These are phyloP conservation scores for Bacidia rubella DNA, from an alignment of 495 filamentous ascomycete species.

Conservation along the genomic window DNA sequence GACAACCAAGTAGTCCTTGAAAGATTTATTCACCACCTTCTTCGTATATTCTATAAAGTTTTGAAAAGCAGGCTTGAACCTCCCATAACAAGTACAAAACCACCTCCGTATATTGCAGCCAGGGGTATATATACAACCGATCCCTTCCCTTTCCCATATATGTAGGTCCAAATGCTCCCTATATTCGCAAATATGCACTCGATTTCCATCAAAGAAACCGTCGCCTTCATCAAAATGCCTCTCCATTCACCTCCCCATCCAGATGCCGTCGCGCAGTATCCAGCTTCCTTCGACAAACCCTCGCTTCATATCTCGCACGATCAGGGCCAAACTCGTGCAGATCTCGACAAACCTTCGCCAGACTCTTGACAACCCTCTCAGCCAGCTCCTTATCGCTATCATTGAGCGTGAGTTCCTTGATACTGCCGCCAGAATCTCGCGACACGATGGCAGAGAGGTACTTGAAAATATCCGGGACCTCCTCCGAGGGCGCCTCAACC, in stretches of 20 bases:
- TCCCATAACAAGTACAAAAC: too few relatives aligned
- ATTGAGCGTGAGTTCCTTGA: conserved; percentile 37
- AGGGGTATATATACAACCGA: too few relatives aligned
- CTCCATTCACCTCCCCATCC: conserved; percentile 42
- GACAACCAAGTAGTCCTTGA: too few relatives aligned
- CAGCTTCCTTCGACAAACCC: conserved; percentile 51
- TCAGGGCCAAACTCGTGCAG: conserved; percentile 42
- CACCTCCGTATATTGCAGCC: too few relatives aligned
- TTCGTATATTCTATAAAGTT: too few relatives aligned
- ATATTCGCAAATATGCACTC: too few relatives aligned
- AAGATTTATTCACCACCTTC: too few relatives aligned
- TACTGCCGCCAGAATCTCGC: conserved; percentile 2
- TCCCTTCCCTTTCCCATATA: too few relatives aligned
- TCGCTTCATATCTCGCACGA: conserved; percentile 44
- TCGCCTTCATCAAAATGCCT: conserved; percentile 18
- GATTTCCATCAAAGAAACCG: too few relatives aligned
- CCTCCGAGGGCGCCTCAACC: conserved; percentile 21
- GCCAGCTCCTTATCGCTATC: conserved; percentile 62
- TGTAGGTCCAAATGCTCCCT: too few relatives aligned
- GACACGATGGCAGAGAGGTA: conserved; percentile 23
- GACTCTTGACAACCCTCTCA: conserved; percentile 59
- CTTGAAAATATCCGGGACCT: conserved; percentile 29
- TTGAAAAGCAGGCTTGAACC: too few relatives aligned
- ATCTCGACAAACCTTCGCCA: conserved; percentile 54
- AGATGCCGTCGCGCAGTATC: conserved; percentile 59